Evolutionary conservation across 176 grass and related monocot species (phyloP).

Genomic region (Rhynchospora pubera): DNA sequence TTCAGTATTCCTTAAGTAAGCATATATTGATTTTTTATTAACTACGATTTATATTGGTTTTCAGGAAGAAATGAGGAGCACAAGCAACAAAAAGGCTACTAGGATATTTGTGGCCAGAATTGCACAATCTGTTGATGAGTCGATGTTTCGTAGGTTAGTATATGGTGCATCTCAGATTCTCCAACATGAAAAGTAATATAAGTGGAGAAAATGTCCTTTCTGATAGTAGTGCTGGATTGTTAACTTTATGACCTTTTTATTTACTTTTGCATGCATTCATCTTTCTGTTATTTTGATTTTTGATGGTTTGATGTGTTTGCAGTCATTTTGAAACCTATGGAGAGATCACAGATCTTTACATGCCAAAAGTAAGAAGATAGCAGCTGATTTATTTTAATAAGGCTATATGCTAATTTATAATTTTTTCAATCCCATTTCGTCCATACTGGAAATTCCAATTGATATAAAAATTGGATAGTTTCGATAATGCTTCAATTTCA

Average conservation of each 20-base stretch:
- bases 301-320: constrained; percentile 23
- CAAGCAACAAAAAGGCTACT: constrained; percentile 71
- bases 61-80: constrained; percentile 89
- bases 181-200: neutral
- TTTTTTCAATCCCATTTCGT: neutral
- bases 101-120: constrained; percentile 93
- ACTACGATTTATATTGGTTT: constrained; percentile 19
- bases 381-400: constrained; percentile 5
- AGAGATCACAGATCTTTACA: constrained; percentile 91
- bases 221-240: neutral
- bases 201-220: neutral
- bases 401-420: neutral
- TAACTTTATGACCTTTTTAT: neutral
- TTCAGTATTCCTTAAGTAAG: neutral
- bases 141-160: constrained; percentile 80
- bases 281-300: neutral
- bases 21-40: neutral
- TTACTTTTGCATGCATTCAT: neutral
- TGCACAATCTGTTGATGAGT: constrained; percentile 63
- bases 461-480: neutral
- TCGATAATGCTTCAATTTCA: neutral
- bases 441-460: neutral
- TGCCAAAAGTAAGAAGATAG: constrained; percentile 67
- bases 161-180: neutral
- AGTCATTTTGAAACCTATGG: constrained; percentile 95